Conservation (phyloP, 257 asterid species). For the Fraxinus anomala region DNA sequence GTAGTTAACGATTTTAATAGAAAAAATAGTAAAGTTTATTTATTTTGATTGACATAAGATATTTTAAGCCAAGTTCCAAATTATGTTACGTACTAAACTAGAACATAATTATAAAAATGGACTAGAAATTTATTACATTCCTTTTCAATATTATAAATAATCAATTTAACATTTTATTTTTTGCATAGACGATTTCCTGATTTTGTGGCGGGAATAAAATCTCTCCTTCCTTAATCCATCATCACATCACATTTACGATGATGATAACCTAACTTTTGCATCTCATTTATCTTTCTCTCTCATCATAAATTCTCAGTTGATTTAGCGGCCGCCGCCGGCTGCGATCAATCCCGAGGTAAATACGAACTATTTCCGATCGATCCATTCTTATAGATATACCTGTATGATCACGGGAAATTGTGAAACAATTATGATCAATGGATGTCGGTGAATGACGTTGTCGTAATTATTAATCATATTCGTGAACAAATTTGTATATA, state of each 20-base stretch:
- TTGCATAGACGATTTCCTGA: not conserved
- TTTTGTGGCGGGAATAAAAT: not conserved
- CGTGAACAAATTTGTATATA: not conserved
- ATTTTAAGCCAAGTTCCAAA: no score
- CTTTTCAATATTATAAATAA: no score
- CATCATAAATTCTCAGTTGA: not conserved
- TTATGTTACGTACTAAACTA: no score
- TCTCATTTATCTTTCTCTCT: not conserved
- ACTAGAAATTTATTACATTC: no score
- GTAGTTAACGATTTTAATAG: no score
- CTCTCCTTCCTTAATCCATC: no score
- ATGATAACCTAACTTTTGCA: no score
- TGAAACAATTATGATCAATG: constrained; percentile 6
- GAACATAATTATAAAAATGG: no score
- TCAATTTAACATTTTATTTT: no score
- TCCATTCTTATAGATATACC: not conserved
- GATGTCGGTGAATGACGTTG: constrained; percentile 14
- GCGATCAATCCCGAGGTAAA: not conserved
- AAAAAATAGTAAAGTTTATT: no score
- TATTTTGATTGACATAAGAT: no score
- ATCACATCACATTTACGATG: not conserved
- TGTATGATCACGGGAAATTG: not conserved
- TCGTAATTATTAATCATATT: constrained; percentile 4
- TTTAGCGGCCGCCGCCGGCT: not conserved
- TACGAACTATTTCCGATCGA: not conserved